These are phyloP conservation scores for Cicer yamashitae DNA, from an alignment of 306 rosid genomes.

Conservation along the genomic window DNA sequence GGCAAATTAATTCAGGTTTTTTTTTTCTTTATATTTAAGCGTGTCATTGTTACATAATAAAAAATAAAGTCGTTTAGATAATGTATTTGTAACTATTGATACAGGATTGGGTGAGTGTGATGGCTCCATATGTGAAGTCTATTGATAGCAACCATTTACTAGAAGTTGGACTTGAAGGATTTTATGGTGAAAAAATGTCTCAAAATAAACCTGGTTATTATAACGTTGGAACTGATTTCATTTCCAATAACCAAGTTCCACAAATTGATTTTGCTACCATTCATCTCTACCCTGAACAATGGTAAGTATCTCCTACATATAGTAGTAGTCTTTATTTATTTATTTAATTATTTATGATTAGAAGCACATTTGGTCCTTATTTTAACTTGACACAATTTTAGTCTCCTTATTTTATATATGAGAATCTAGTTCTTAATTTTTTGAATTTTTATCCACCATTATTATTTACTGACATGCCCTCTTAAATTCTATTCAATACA, in stretches of 20 bases:
- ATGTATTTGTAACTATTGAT: not conserved
- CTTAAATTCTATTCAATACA: too few species aligned
- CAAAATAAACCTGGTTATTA: constrained; percentile 9
- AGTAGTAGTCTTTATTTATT: not conserved
- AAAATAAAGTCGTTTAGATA: too few species aligned
- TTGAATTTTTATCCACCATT: too few species aligned
- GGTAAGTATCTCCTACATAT: constrained; percentile 38
- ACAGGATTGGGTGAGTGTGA: constrained; percentile 55
- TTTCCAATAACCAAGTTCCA: constrained; percentile 51
- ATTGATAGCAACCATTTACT: constrained; percentile 51
- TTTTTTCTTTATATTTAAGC: not conserved
- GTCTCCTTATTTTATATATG: too few species aligned
- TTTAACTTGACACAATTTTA: too few species aligned
- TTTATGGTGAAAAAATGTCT: constrained; percentile 43
- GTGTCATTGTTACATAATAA: too few species aligned
- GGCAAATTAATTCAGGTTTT: constrained; percentile 48
- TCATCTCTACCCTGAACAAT: constrained; percentile 52
- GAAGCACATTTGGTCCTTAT: too few species aligned
- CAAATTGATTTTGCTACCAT: constrained; percentile 50
- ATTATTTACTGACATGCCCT: too few species aligned
- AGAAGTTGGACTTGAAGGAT: constrained; percentile 54
- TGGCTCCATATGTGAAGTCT: constrained; percentile 49
- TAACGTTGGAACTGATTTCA: constrained; percentile 55
- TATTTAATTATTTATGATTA: too few species aligned
- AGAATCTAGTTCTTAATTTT: too few species aligned